A percentile compares a stretch with the other conserved stretches of the same genome.
These are phyloP conservation scores for Ogataea paradorogensis DNA, from an alignment of 805 yeast genomes.

Conservation along the genomic window DNA sequence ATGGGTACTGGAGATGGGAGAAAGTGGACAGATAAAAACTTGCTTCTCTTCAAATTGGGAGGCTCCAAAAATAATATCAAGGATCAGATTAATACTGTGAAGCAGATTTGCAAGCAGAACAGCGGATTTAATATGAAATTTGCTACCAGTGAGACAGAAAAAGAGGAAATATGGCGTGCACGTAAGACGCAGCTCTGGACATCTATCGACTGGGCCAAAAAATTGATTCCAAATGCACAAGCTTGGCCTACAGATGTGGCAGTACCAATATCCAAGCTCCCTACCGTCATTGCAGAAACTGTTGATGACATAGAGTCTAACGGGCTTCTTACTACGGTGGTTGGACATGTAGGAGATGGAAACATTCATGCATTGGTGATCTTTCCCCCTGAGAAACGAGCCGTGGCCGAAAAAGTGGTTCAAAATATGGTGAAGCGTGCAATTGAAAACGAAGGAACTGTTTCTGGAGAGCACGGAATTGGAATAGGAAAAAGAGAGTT, in stretches of 20 bases:
- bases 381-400: slow-evolving; percentile 48
- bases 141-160: slow-evolving; percentile 58
- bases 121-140: slow-evolving; percentile 54
- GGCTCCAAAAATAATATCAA: slow-evolving; percentile 41
- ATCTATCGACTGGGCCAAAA: slow-evolving; percentile 60
- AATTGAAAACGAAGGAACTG: slow-evolving; percentile 69
- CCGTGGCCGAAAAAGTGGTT: slow-evolving; percentile 49
- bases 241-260: slow-evolving; percentile 82
- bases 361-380: slow-evolving; percentile 69
- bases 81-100: slow-evolving; percentile 46
- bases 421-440: slow-evolving; percentile 63
- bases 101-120: slow-evolving; percentile 49
- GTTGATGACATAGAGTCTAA: slow-evolving; percentile 54
- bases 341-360: slow-evolving; percentile 83
- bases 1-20: slow-evolving; percentile 38
- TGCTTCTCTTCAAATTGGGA: slow-evolving; percentile 59
- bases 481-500: slow-evolving; percentile 75
- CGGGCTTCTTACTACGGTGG: slow-evolving; percentile 52
- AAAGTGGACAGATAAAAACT: slow-evolving; percentile 30
- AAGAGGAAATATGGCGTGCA: slow-evolving; percentile 68
- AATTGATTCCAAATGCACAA: slow-evolving; percentile 36
- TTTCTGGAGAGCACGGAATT: slow-evolving; percentile 83
- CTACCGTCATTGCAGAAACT: slow-evolving; percentile 60
- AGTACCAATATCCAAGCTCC: slow-evolving; percentile 68
- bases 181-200: slow-evolving; percentile 69